A percentile compares a stretch with the other conserved stretches of the same genome.
Evolutionary conservation across 148 eudicot species (phyloP).

Genomic region (Vaccinium macrocarpon): DNA sequence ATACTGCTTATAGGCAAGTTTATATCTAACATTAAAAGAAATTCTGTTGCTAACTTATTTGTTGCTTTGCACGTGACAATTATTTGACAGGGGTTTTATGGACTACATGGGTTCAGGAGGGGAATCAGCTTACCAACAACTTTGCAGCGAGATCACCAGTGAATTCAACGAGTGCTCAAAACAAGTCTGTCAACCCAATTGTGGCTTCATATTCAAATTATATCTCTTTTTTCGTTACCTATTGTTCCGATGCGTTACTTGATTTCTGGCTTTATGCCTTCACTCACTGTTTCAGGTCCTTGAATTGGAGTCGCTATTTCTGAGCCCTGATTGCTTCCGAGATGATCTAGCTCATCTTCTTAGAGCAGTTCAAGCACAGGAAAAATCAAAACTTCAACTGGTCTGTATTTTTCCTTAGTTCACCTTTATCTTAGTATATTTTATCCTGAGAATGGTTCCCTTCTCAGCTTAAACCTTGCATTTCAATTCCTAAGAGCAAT

Average conservation of each 20-base stretch:
- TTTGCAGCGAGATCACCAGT: slow-evolving; percentile 79
- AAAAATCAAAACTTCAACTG: slow-evolving; percentile 83
- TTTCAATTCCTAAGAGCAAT: neutral
- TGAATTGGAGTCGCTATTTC: slow-evolving; percentile 70
- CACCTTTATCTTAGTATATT: neutral
- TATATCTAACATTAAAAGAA: neutral
- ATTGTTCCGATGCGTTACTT: neutral
- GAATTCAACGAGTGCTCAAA: slow-evolving; percentile 90
- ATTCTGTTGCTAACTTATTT: neutral
- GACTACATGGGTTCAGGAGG: slow-evolving; percentile 73
- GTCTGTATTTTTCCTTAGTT: slow-evolving; percentile 33
- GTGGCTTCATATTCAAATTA: neutral
- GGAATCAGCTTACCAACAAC: slow-evolving; percentile 77
- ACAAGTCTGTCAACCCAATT: slow-evolving; percentile 45
- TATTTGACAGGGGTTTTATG: slow-evolving; percentile 71
- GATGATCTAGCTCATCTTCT: slow-evolving; percentile 77
- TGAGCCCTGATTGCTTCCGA: slow-evolving; percentile 66
- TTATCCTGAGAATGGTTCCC: neutral
- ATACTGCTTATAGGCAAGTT: neutral
- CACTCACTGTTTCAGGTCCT: slow-evolving; percentile 51
- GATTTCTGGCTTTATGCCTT: slow-evolving; percentile 10
- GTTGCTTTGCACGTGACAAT: slow-evolving; percentile 2
- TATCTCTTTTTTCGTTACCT: neutral
- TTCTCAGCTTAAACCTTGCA: neutral
- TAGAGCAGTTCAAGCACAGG: slow-evolving; percentile 74